Evolutionary conservation across 768 basidiomycete species (phyloP), one percentile per base, ranked within the genome.

Genomic region (Chiua virens): DNA sequence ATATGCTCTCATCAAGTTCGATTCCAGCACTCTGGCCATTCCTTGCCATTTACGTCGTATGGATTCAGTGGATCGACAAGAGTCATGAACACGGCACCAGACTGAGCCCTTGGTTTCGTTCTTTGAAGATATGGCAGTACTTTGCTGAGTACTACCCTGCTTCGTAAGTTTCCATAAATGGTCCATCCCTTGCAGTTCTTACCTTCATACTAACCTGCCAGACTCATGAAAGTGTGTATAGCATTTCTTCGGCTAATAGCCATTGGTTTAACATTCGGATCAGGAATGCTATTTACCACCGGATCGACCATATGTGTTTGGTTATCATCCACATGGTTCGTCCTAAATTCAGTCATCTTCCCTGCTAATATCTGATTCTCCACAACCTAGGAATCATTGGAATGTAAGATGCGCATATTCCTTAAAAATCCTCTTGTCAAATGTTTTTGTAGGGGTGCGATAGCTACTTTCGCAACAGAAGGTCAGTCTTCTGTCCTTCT

Each of bases 391-490:
- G 94, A 36, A 98, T 99, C 58, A 98, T 99, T 67, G 95, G 96
- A 61, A 98, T 97, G 94, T 96, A 75, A 63, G 88, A 71, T 10
- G 8, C 42, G 18, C 0, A 7, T 27, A 42, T 20, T 50, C 9
- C n/a, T 40, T 7, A 18, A 20, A 34, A n/a, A 43, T 18, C 15
- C 9, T 27, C 3, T 38, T 22, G 13, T n/a, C 50, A 28, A 48
- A 34, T 17, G 3, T 25, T 37, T 47, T 30, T 54, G 42, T 38
- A 95, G 92, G 89, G 94, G 94, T 37, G 92, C 94, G 5, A 75
- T 97, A 37, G 90, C 90, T 10, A 98, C 93, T n/a, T 98, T 99
- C 59, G 96, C 85, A 3, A 95, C 94, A 20, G 96, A 98, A 75
- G 87, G 92, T 86, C 45, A 18, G 58, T 56, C 40, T 36, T n/a